phyloP scores from a whole-genome alignment of 352 stramenopile genomes.

The Pythium scleroteichum region DNA sequence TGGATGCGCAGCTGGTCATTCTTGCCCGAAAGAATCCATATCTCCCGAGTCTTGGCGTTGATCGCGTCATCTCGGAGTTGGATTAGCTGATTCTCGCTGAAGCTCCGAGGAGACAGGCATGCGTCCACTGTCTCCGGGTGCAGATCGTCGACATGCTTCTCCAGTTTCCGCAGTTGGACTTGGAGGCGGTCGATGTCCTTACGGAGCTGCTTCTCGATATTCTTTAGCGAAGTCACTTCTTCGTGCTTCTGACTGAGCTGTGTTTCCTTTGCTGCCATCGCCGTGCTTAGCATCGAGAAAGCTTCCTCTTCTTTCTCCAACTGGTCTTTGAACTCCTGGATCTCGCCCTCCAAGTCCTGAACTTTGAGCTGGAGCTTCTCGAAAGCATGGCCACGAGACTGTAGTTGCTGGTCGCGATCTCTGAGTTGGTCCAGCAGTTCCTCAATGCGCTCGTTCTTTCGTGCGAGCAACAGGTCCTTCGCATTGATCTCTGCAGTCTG shows the following conservation, averaged over 20 bases:
- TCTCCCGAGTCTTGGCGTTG: constrained; percentile 62
- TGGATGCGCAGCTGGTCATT: constrained; percentile 69
- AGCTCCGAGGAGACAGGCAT: constrained; percentile 72
- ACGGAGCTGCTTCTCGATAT: constrained; percentile 39
- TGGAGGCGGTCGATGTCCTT: constrained; percentile 51
- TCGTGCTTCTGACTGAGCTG: constrained; percentile 38
- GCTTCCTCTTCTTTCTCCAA: constrained; percentile 68
- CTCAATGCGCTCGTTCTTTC: constrained; percentile 65
- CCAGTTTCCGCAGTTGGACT: constrained; percentile 37
- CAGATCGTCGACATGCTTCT: constrained; percentile 45
- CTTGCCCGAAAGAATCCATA: constrained; percentile 66
- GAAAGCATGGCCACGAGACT: constrained; percentile 1
- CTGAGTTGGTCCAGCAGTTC: constrained; percentile 55
- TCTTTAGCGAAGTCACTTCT: constrained; percentile 30
- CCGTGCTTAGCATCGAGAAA: constrained; percentile 59
- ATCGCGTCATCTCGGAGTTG: constrained; percentile 74
- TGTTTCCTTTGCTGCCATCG: constrained; percentile 52
- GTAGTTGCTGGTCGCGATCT: constrained; percentile 22
- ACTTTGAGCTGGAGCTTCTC: constrained; percentile 17
- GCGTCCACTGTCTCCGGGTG: constrained; percentile 51
- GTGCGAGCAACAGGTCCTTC: constrained; percentile 58
- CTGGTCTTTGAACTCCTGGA: constrained; percentile 46
- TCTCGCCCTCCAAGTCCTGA: constrained; percentile 27
- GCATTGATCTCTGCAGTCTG: constrained; percentile 65
- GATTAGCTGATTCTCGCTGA: constrained; percentile 74